phyloP scores from a whole-genome alignment of 768 basidiomycete species.

The Xerocomellus amylosporus region DNA sequence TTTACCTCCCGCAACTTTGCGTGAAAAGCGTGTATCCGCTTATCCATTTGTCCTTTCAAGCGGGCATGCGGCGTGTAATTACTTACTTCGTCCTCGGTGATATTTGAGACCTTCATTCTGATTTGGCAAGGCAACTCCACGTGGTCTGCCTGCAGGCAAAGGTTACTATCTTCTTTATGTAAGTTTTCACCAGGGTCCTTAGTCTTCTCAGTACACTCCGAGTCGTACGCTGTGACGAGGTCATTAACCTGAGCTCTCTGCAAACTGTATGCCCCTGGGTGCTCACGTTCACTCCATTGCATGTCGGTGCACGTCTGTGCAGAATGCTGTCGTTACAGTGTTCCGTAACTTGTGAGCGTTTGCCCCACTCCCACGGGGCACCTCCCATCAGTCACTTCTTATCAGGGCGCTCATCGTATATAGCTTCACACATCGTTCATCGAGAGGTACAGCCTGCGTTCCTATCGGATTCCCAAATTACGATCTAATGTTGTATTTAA shows the following conservation, averaged over 20 bases:
- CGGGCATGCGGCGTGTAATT: conserved; percentile 33
- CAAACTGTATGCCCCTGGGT: not conserved
- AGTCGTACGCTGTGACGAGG: not conserved
- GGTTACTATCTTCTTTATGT: conserved; percentile 45
- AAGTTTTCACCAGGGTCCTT: conserved; percentile 23
- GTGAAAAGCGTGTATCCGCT: conserved; percentile 54
- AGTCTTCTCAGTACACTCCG: conserved; percentile 9
- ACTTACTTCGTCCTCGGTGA: conserved; percentile 31
- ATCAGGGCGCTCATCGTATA: conserved; percentile 41
- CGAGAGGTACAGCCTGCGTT: conserved; percentile 25
- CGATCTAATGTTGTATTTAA: conserved; percentile 18
- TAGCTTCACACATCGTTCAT: conserved; percentile 33
- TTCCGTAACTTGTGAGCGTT: conserved; percentile 14
- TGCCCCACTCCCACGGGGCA: conserved; percentile 29
- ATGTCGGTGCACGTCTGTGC: not conserved
- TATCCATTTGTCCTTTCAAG: conserved; percentile 43
- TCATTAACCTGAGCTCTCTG: not conserved
- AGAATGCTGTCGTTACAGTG: not conserved
- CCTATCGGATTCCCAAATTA: conserved; percentile 32
- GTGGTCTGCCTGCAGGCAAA: conserved; percentile 76
- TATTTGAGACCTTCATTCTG: conserved; percentile 49
- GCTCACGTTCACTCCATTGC: not conserved
- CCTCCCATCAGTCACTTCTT: conserved; percentile 53
- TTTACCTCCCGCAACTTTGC: conserved; percentile 41
- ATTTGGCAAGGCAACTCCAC: conserved; percentile 52